These are phyloP conservation scores for Uronychia binucleata DNA, from an alignment of 73 alveolate genomes.

Conservation along the genomic window DNA sequence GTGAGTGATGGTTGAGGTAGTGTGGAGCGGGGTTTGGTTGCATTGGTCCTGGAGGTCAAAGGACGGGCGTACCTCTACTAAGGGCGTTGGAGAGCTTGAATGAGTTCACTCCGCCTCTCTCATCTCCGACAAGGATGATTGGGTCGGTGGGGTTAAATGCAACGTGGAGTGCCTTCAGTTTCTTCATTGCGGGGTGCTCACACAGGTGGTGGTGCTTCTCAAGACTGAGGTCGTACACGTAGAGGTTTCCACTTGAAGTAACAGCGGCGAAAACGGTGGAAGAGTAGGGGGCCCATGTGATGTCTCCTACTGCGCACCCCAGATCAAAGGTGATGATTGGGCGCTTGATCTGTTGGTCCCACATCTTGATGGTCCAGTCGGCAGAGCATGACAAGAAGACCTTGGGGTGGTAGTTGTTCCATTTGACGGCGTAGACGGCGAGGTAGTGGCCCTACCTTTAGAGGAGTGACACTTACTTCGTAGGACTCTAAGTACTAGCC, in stretches of 20 bases:
- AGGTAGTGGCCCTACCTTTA: constrained; percentile 90
- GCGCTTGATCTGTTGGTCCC: constrained; percentile 96
- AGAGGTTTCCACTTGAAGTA: constrained; percentile 83
- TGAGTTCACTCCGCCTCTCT: constrained; percentile 86
- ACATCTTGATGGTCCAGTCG: constrained; percentile 99
- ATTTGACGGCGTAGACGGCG: constrained; percentile 98
- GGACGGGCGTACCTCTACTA: constrained; percentile 36
- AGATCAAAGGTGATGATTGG: constrained; percentile 98
- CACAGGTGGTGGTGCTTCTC: constrained; percentile 87
- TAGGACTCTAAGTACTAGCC: constrained; percentile 93
- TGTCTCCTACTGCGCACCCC: constrained; percentile 98
- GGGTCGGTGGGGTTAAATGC: constrained; percentile 91
- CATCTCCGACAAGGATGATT: constrained; percentile 92
- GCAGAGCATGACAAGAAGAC: constrained; percentile 74
- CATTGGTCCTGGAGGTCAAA: constrained; percentile 9
- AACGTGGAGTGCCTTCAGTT: constrained; percentile 89
- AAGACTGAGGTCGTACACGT: constrained; percentile 86
- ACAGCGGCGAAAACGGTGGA: constrained; percentile 98
- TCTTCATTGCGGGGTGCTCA: constrained; percentile 82
- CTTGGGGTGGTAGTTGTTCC: constrained; percentile 99
- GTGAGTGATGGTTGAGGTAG: not conserved
- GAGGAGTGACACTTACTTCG: constrained; percentile 31
- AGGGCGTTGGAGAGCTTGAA: constrained; percentile 68
- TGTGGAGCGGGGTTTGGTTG: constrained; percentile 50
- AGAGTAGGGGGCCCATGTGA: constrained; percentile 99